A percentile compares a stretch with the other conserved stretches of the same genome.
These are phyloP conservation scores for Penicillium cataractarum DNA, from an alignment of 495 filamentous ascomycete species.

Conservation along the genomic window DNA sequence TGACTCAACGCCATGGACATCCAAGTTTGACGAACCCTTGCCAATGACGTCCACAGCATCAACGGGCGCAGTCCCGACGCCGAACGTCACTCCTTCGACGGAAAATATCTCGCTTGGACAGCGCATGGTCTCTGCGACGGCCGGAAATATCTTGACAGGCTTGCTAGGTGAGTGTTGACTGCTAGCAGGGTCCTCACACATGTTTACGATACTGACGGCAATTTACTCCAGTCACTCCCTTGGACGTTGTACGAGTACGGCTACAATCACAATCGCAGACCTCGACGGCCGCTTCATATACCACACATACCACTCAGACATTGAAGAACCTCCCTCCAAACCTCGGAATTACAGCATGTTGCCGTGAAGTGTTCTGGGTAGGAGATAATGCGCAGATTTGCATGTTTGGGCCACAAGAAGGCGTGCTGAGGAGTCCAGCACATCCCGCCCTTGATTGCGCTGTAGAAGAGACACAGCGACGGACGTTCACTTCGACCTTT, in stretches of 20 bases:
- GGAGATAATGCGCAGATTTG: slow-evolving; percentile 85
- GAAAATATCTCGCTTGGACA: slow-evolving; percentile 74
- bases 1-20: slow-evolving; percentile 42
- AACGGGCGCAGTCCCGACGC: slow-evolving; percentile 28
- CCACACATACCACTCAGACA: slow-evolving; percentile 52
- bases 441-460: slow-evolving; percentile 68
- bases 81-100: slow-evolving; percentile 16
- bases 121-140: slow-evolving; percentile 92
- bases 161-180: slow-evolving; percentile 68
- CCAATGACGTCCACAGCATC: slow-evolving; percentile 43
- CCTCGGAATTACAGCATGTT: slow-evolving; percentile 93
- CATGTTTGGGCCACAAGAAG: slow-evolving; percentile 58
- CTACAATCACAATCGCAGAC: slow-evolving; percentile 78
- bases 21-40: slow-evolving; percentile 34
- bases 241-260: slow-evolving; percentile 95
- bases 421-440: slow-evolving; percentile 35
- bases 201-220: slow-evolving; percentile 8
- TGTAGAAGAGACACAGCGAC: slow-evolving; percentile 80
- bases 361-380: slow-evolving; percentile 95
- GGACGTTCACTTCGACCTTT: slow-evolving; percentile 85
- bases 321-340: slow-evolving; percentile 71
- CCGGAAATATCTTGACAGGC: slow-evolving; percentile 86
- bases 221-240: slow-evolving; percentile 75
- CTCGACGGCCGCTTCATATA: slow-evolving; percentile 41
- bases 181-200: background rate